These are phyloP conservation scores for Fusarium sp. DNA, from an alignment of 2,329 filamentous ascomycete genomes.

Conservation along the genomic window DNA sequence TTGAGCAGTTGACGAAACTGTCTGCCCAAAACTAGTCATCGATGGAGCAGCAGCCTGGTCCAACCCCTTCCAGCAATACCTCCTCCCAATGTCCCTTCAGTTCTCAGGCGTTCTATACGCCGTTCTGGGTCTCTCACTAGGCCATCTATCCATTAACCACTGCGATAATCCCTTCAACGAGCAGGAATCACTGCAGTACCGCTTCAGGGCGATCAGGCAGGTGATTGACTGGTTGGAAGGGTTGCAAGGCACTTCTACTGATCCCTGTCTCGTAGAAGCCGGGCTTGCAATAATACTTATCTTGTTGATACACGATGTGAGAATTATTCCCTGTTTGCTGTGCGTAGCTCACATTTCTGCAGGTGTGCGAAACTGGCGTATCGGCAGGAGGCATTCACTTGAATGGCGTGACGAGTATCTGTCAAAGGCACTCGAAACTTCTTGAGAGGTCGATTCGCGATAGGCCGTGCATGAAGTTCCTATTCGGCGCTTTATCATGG, in stretches of 20 bases:
- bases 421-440: not conserved
- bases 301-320: not conserved
- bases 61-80: not conserved
- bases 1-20: not conserved
- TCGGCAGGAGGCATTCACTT: not conserved
- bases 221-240: not conserved
- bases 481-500: not conserved
- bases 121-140: not conserved
- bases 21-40: not conserved
- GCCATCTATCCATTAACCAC: not conserved
- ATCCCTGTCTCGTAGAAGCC: not conserved
- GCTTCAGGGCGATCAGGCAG: not conserved
- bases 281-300: not conserved
- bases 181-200: not conserved
- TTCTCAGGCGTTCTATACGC: not conserved
- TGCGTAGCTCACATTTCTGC: not conserved
- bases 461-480: not conserved
- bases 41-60: not conserved
- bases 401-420: not conserved
- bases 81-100: not conserved
- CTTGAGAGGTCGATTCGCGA: not conserved
- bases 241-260: not conserved
- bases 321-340: not conserved
- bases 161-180: not conserved
- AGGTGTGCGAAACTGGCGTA: not conserved